These are phyloP conservation scores for Knufia petricola DNA, from an alignment of 2,329 filamentous ascomycete species.

Conservation along the genomic window DNA sequence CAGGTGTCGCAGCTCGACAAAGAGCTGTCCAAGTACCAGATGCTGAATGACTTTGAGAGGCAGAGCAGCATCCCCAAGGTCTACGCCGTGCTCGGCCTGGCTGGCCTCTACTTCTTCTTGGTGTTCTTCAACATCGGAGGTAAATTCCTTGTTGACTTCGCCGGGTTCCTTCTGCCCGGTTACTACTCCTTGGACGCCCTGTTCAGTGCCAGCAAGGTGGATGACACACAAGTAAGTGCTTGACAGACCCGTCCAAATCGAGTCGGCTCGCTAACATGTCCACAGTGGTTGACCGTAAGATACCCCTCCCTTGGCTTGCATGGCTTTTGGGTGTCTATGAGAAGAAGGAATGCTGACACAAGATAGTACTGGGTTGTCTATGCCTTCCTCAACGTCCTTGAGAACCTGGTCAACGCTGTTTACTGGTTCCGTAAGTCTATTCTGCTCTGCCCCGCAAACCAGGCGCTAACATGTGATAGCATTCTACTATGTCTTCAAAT, in stretches of 20 bases:
- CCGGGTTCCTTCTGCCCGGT: constrained; percentile 54
- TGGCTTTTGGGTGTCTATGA: constrained; percentile 3
- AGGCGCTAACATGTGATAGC: constrained; percentile 35
- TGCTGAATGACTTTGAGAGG: constrained; percentile 59
- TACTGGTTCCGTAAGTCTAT: constrained; percentile 54
- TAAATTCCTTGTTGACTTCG: constrained; percentile 58
- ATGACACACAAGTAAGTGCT: constrained; percentile 53
- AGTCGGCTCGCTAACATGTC: constrained; percentile 18
- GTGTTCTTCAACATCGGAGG: constrained; percentile 64
- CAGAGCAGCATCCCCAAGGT: constrained; percentile 60
- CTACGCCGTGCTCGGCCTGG: constrained; percentile 55
- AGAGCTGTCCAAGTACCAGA: constrained; percentile 59
- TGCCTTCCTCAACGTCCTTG: constrained; percentile 55
- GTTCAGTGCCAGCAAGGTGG: constrained; percentile 50
- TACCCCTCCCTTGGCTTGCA: constrained; percentile 13
- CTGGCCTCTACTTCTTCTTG: constrained; percentile 58
- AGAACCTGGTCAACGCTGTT: constrained; percentile 56
- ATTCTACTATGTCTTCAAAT: constrained; percentile 99
- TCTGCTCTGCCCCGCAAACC: neutral
- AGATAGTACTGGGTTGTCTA: constrained; percentile 59
- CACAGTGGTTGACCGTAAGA: constrained; percentile 52
- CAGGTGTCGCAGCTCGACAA: constrained; percentile 60
- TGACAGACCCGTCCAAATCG: constrained; percentile 5
- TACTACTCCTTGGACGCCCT: constrained; percentile 58
- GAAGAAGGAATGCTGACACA: constrained; percentile 18